Base-by-base conservation (phyloP, 345 rosid genomes). In the Melastoma malabathricum region DNA sequence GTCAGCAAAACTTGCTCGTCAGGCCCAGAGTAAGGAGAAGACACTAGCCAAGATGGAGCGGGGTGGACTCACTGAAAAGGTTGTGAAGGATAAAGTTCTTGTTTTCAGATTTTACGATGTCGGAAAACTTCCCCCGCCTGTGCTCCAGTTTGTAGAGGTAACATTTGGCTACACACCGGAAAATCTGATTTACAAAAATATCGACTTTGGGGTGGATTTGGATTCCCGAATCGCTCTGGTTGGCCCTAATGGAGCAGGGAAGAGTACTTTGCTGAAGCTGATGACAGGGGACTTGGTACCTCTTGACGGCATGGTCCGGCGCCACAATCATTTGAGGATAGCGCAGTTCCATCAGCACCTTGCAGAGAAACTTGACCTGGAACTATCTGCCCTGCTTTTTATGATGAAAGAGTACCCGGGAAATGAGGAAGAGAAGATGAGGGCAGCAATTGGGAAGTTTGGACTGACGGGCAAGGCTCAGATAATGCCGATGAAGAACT, bases 31-130 rank as follows among this genome's bases (percentile, higher is more conserved):
- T 68, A 93, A 93, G 69, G 99, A 93, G 64, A 93, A 93, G 59
- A 93, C 99, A 1, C 71, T 93, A 34, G 99, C 99, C 8, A 93
- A 93, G 76, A 93, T 93, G 99, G 97, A 93, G 75, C 74, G 97
- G 13, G 99, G 97, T 59, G 99, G 99, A 18, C 97, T 93, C 52
- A 85, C 97, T 0, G 99, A 85, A 47, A 85, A 69, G 72, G 99
- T 88, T 3, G 72, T 41, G 1, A 83, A 70, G 51, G 97, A 93
- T 55, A 77, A 81, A 52, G 78, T 93, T 60, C 71, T 93, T 9
- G 86, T 88, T 47, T 93, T 93, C 59, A 86, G 86, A 4, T 93
- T 93, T 68, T 80, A 62, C 58, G 89, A 93, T 63, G 97, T 93
- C 2, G 99, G 99, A 3, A 93, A 93, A 72, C 94, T 93, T 38